Conservation (phyloP, 2,329 filamentous ascomycete genomes). For the Aspergillus quadrilineatus region DNA sequence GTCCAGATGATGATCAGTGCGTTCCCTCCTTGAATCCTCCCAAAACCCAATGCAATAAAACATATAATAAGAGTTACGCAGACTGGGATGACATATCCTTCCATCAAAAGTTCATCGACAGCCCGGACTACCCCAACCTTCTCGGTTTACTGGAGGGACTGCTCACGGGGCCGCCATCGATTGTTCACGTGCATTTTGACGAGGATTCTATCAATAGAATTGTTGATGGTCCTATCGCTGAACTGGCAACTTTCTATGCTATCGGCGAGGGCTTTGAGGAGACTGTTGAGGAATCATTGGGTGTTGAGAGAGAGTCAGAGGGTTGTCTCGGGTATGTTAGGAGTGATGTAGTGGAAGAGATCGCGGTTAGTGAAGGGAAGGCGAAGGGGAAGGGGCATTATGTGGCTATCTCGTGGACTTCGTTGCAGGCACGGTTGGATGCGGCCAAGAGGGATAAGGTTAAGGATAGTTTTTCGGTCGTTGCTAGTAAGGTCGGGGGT, state of each 20-base stretch:
- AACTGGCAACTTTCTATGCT: background rate
- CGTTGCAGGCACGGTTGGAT: background rate
- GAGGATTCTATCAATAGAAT: background rate
- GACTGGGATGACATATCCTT: constrained; percentile 2
- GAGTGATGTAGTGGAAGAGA: background rate
- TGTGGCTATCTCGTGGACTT: constrained; percentile 2
- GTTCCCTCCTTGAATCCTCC: background rate
- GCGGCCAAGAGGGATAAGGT: background rate
- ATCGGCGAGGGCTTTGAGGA: background rate
- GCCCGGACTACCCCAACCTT: background rate
- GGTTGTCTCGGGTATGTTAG: background rate
- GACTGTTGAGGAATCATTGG: background rate
- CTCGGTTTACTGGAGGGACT: background rate
- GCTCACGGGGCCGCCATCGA: background rate
- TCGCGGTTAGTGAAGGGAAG: background rate
- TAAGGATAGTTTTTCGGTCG: background rate
- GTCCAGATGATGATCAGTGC: constrained; percentile 7
- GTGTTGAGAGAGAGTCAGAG: background rate
- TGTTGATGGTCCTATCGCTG: background rate
- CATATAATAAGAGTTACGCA: background rate
- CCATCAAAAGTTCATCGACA: background rate
- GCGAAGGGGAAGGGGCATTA: constrained; percentile 3
- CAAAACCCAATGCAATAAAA: background rate
- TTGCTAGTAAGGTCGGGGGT: background rate
- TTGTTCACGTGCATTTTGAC: background rate